These are phyloP conservation scores for Backusella psychrophila DNA, from an alignment of 192 early-diverging fungal genomes.

Conservation along the genomic window DNA sequence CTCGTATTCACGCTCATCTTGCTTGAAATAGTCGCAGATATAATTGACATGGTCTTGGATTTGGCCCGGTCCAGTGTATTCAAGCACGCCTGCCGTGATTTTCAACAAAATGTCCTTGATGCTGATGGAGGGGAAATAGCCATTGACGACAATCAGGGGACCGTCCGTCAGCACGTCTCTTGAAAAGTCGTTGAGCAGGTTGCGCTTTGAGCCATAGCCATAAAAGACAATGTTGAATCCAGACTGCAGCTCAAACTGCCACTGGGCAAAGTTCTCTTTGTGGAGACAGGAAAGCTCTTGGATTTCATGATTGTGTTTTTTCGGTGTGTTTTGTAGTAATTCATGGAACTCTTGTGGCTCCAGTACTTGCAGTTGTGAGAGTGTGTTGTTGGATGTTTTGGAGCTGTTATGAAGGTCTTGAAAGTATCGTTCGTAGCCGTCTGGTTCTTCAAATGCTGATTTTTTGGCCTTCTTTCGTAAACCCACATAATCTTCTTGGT, in stretches of 20 bases:
- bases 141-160: slow-evolving; percentile 79
- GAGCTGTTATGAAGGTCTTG: slow-evolving; percentile 57
- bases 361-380: slow-evolving; percentile 77
- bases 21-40: slow-evolving; percentile 64
- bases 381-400: slow-evolving; percentile 85
- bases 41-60: slow-evolving; percentile 65
- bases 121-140: slow-evolving; percentile 76
- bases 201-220: slow-evolving; percentile 92
- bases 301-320: slow-evolving; percentile 63
- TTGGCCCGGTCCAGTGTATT: slow-evolving; percentile 39
- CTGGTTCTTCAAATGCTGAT: slow-evolving; percentile 15
- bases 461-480: slow-evolving; percentile 24
- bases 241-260: slow-evolving; percentile 79
- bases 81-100: slow-evolving; percentile 44
- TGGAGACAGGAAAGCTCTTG: slow-evolving; percentile 52
- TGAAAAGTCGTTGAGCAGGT: slow-evolving; percentile 77
- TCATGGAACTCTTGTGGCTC: slow-evolving; percentile 63
- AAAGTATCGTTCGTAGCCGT: slow-evolving; percentile 77
- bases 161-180: slow-evolving; percentile 46
- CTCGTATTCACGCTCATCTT: slow-evolving; percentile 40
- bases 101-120: slow-evolving; percentile 71
- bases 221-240: slow-evolving; percentile 92
- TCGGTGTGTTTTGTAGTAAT: slow-evolving; percentile 49
- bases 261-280: slow-evolving; percentile 74
- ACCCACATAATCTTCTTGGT: slow-evolving; percentile 18